Base-by-base conservation (phyloP, 768 basidiomycete genomes). In the Leucocoprinus leucothites region DNA sequence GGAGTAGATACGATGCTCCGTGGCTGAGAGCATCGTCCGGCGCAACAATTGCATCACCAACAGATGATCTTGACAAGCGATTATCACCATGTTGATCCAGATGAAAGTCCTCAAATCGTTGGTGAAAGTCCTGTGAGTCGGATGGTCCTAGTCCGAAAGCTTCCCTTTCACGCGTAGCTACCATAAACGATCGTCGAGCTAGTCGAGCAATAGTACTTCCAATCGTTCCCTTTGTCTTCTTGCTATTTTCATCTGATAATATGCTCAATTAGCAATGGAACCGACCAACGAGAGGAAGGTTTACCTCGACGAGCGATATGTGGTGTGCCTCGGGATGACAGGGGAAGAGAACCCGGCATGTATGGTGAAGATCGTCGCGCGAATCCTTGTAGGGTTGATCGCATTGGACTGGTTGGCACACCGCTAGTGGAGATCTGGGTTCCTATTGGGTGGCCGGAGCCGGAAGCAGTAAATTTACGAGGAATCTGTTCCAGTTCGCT, bases 121-220 rank as follows among this genome's bases (percentile, higher is more conserved):
- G 88, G 2, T 89, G 77, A 16, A 74, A 74, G 61, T 80, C 43
- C 74, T 56, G 49, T 4, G 58, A 59, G n/a, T 35, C 35, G 5
- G 58, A 56, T 1, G 58, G 51, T 3, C 49, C 38, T 16, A 59
- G 24, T 19, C 55, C 58, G 21, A 59, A 59, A 24, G 58, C 58
- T 34, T 59, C 49, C 26, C 44, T 25, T n/a, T 46, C 46, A 4
- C 31, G 43, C 21, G 44, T 19, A 3, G 46, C 44, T 19, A 46
- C 21, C 53, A 54, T 41, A 8, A 46, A 24, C 19, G 46, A 51
- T 19, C 50, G 50, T 14, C 50, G 38, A 28, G 50, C 38, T 25
- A 51, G 41, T 26, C 40, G 38, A 26, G 50, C 40, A n/a, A 40
- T 51, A 22, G 40, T 19, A 13, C 40, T 19, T 11, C 50, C 40